Conservation (phyloP, 306 rosid species). For the Sindora glabra region DNA sequence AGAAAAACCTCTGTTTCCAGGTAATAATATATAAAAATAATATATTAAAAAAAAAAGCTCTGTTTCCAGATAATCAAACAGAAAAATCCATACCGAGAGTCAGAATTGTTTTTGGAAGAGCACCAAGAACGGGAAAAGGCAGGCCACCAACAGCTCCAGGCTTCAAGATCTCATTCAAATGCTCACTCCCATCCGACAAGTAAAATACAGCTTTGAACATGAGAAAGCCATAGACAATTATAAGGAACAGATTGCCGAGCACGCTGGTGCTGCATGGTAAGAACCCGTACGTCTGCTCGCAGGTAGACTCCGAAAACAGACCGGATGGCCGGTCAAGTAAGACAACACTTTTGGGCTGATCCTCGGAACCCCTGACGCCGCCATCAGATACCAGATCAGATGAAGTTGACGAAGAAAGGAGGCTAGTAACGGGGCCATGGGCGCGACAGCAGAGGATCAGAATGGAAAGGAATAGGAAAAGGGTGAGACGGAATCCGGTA, state of each 20-base stretch:
- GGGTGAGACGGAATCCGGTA: too few species aligned
- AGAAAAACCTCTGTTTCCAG: too few species aligned
- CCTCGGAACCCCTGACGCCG: neutral
- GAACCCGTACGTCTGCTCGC: slow-evolving; percentile 18
- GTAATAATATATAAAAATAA: too few species aligned
- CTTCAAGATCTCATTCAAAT: slow-evolving; percentile 9
- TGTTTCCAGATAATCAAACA: too few species aligned
- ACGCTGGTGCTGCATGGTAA: slow-evolving; percentile 9
- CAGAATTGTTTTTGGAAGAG: slow-evolving; percentile 15
- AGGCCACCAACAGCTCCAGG: slow-evolving; percentile 23
- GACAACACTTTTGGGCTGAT: neutral
- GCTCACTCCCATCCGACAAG: slow-evolving; percentile 7
- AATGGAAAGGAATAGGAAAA: too few species aligned
- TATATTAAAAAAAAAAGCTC: too few species aligned
- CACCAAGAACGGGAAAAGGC: slow-evolving; percentile 17
- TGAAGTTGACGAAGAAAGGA: too few species aligned
- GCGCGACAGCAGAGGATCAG: too few species aligned
- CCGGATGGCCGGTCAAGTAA: too few species aligned
- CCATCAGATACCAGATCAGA: neutral
- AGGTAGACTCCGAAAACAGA: neutral
- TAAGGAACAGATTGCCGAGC: slow-evolving; percentile 13
- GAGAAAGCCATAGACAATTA: slow-evolving; percentile 12
- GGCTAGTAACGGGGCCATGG: too few species aligned
- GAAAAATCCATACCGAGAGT: slow-evolving; percentile 15
- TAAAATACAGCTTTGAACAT: slow-evolving; percentile 12